Evolutionary conservation across 2,329 filamentous ascomycete genomes (phyloP), one percentile per base, ranked within the genome.

Genomic region (Arthrobotrys iridis): DNA sequence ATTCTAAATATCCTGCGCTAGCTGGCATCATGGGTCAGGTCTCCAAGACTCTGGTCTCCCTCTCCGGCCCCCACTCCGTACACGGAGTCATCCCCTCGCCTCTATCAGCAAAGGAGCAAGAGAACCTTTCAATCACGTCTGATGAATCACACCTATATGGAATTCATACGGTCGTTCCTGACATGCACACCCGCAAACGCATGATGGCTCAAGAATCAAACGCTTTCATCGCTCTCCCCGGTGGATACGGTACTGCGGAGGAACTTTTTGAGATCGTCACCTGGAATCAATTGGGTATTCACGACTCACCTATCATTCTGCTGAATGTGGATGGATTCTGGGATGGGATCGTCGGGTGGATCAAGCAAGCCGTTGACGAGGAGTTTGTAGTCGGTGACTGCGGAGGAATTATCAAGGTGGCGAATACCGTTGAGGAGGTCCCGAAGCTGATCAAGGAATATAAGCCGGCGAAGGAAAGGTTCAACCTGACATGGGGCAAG

Each of bases 251-350:
- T 18, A 99, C 95, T 1, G 87, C 98, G 81, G 95, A 99, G 84
- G 95, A 99, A 86, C 86, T 99, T 81, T 93, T 97, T 83, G 92
- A 96, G 84, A 88, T 92, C 1, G 89, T 89, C 24, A 96, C 92
- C 8, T 99, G 95, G 93, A 98, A 97, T 82, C 95, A 98, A 84
- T 84, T 99, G 57, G 94, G 95, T 0, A 98, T 99, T 78, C 95
- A 98, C 83, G 86, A 86, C 79, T 85, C 87, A 57, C 91, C 91
- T 2, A 89, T 98, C 48, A 89, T 94, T 63, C 84, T 97, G 55
- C 88, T 92, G 78, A 98, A 98, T 82, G 86, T 97, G 24, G 89
- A 93, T 64, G 93, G 93, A 0, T 98, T 96, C 83, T 99, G 93
- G 88, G 91, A 96, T 82, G 93, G 93, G 0, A 84, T 99, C 77